Base-by-base conservation (phyloP, 257 asterid species). In the Leonotis leonurus region DNA sequence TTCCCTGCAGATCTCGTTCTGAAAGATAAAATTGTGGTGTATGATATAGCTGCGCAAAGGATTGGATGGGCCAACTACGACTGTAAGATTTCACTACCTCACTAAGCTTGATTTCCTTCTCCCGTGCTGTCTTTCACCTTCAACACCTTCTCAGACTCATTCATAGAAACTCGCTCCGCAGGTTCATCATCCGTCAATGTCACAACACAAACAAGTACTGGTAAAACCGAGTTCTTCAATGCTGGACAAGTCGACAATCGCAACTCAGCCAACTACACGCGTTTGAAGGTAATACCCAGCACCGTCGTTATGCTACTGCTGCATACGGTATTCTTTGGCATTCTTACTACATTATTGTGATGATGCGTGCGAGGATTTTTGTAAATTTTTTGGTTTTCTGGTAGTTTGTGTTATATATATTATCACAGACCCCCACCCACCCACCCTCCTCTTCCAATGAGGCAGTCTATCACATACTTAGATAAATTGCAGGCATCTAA, bases 21-120 rank as follows among this genome's bases (percentile, higher is more conserved):
- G 66, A 84, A 92, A 77, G 96, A 92, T 74, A 92, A 92, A 83
- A 81, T 89, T 16, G 83, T 92, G 40, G 95, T 89, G 30, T 92
- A 88, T 69, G 98, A 92, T 80, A 70, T 92, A 76, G 93, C 80
- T 57, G 81, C 73, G 10, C 95, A 89, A 51, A 80, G 80, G 74
- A 80, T 92, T 35, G 98, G 98, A 70, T 92, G 98, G 98, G 84
- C 76, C 18, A 83, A 81, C 60, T 89, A 86, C 51, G 93, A 92
- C 83, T 89, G 98, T 92, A 83, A 81, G 97, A 77, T 44, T 53
- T 64, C 53, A 36, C 25, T 17, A 6, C 16, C 29, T 20, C 14
- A n/a, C n/a, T n/a, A n/a, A n/a, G n/a, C n/a, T n/a, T n/a, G n/a
- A n/a, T n/a, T n/a, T n/a, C n/a, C 3, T 3, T 37, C n/a, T n/a